Evolutionary conservation across 2,329 filamentous ascomycete species (phyloP), one percentile per base, ranked within the genome.

Genomic region (Ascochyta clinopodiicola): DNA sequence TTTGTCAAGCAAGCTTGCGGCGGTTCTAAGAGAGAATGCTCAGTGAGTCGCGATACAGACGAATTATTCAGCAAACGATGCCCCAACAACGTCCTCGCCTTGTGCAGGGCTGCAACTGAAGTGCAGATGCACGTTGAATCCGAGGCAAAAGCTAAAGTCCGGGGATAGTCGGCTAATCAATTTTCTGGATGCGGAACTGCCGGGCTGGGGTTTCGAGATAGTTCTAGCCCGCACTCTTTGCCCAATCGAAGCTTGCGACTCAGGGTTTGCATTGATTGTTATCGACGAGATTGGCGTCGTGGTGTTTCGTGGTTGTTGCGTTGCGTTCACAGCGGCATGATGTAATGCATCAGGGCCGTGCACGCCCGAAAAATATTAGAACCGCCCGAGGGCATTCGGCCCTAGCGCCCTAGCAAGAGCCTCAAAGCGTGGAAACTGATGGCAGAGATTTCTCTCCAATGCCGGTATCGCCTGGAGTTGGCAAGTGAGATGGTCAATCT

Each of bases 161-260:
- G 51, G 56, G 31, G 37, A 55, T 24, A 48, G 19, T 58, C 56
- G 56, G 51, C 56, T 43, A 48, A 51, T 54, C 45, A 47, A 40
- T 15, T 19, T 32, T 3, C n/a, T 19, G 12, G 29, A 21, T 19
- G 36, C 19, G 39, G 29, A 24, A 39, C 24, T 44, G 25, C 21
- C 34, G 37, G 29, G 10, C 19, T 8, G 22, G 35, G 42, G 34
- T n/a, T 49, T 55, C 51, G 27, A 36, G 35, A 27, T 42, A 45
- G 27, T 56, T 46, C 52, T 43, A 51, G 52, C 52, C 36, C 34
- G 40, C n/a, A 17, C 21, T 19, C 24, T 43, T 32, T 9, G 17
- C 22, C 42, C 31, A 50, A 46, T 43, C 9, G 31, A 32, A 36
- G 35, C 36, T 19, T 49, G 17, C 44, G 32, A 48, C 17, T 44